Conservation (phyloP, 805 yeast species). For the Monosporozyma aquatica region DNA sequence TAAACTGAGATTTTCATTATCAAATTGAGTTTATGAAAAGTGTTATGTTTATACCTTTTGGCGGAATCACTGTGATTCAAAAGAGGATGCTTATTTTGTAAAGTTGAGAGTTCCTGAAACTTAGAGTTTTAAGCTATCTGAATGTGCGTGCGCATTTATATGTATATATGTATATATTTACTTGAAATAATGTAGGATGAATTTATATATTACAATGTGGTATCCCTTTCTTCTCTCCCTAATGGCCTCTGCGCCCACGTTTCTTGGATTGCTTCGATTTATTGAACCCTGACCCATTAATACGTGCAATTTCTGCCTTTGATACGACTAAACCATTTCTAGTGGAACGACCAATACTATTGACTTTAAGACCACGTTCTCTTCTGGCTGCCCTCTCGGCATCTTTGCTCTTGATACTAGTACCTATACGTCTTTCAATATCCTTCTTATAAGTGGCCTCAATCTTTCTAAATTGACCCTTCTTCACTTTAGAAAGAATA, state of each 20-base stretch:
- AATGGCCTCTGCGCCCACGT: slow-evolving; percentile 1
- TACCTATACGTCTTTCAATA: slow-evolving; percentile 35
- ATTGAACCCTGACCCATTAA: slow-evolving; percentile 5
- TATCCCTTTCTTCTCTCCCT: no score
- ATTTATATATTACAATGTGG: no score
- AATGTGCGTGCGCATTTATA: no score
- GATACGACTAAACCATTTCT: slow-evolving; percentile 70
- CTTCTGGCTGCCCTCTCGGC: slow-evolving; percentile 37
- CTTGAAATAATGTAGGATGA: no score
- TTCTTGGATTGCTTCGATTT: slow-evolving; percentile 6
- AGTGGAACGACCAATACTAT: slow-evolving; percentile 68
- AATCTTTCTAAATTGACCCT: slow-evolving; percentile 55
- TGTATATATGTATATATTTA: no score
- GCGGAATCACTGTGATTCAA: no score
- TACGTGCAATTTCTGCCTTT: slow-evolving; percentile 47
- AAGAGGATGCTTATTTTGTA: no score
- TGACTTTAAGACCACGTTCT: slow-evolving; percentile 71
- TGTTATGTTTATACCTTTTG: no score
- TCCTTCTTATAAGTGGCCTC: slow-evolving; percentile 38
- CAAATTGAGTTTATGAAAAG: no score
- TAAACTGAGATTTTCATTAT: no score
- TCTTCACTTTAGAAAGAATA: slow-evolving; percentile 60
- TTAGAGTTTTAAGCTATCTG: no score
- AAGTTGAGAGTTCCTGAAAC: no score
- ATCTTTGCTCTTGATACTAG: slow-evolving; percentile 43